Base-by-base conservation (phyloP, 2,329 filamentous ascomycete genomes). In the Trichoderma asperellum region DNA sequence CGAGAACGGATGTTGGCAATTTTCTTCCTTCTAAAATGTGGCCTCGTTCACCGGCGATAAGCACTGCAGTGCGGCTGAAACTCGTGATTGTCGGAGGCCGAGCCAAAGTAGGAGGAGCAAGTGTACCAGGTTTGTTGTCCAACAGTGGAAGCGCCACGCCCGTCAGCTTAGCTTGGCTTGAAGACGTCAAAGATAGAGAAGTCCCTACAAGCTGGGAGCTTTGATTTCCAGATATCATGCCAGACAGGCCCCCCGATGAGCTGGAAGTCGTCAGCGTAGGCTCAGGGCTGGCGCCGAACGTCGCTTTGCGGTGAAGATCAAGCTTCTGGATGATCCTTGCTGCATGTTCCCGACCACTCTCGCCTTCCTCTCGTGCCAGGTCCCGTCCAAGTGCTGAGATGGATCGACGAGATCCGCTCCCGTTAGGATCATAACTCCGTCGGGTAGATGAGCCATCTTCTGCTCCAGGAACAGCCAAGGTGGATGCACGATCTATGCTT, bases 261-360 rank as follows among this genome's bases (percentile, higher is more conserved):
- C 81, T 65, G 77, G 81, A 70, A 43, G 80, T 78, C 27, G 76
- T 79, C 60, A 73, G 80, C 2, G 79, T 78, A 10, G 76, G 74
- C 37, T 84, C 82, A 10, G 78, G 76, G 29, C 79, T 81, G 24
- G 81, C 78, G 35, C 85, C 84, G 71, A 90, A 87, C 7, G 89
- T 88, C 47, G 90, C 85, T 77, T 95, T 96, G 73, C 95, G 89
- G 78, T 96, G 92, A 69, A 97, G 84, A 79, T 97, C 95, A 56
- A 97, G 86, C 79, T 94, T 97, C 78, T 96, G 93, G 78, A 97
- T 97, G 72, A 98, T 93, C 70, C 94, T 89, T 24, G 93, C 88
- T 10, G 93, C 92, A 78, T 96, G 93, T 70, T 96, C 94, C 71
- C 92, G 87, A 69, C 90, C 87, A 72, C 88, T 89, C 75, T 96